These are phyloP conservation scores for Solanum rostratum DNA, from an alignment of 257 asterid species.

Conservation along the genomic window DNA sequence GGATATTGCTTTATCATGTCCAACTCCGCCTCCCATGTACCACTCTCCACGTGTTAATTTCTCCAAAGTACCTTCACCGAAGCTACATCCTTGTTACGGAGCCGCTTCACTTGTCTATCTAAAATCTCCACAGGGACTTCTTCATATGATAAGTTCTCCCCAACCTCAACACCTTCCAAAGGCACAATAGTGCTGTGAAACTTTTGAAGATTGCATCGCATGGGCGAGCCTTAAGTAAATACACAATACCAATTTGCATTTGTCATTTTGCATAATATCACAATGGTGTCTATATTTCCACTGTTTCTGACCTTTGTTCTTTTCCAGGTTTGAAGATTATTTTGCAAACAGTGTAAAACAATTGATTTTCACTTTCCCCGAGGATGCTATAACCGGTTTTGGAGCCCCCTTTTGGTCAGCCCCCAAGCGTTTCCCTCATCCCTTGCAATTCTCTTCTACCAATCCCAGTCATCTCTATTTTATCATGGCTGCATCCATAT, in stretches of 20 bases:
- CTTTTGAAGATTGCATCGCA: constrained; percentile 69
- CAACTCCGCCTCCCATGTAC: too few relatives aligned
- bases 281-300: background rate
- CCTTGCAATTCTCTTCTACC: constrained; percentile 47
- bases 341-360: constrained; percentile 74
- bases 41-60: too few relatives aligned
- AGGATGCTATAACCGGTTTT: constrained; percentile 76
- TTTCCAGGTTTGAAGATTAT: constrained; percentile 78
- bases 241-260: background rate
- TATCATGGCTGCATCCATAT: constrained; percentile 59
- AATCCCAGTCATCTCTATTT: constrained; percentile 88
- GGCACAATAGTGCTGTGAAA: too few relatives aligned
- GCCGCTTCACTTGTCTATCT: too few relatives aligned
- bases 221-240: constrained; percentile 84
- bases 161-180: too few relatives aligned
- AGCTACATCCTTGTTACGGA: too few relatives aligned
- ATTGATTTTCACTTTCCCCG: constrained; percentile 77
- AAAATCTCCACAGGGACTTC: too few relatives aligned
- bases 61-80: too few relatives aligned
- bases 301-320: constrained; percentile 1
- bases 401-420: constrained; percentile 97
- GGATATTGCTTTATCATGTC: too few relatives aligned
- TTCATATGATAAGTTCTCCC: too few relatives aligned
- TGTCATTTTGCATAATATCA: background rate
- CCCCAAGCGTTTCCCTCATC: constrained; percentile 81